Conservation (phyloP, 306 rosid genomes). For the Elaeagnus macrophylla region DNA sequence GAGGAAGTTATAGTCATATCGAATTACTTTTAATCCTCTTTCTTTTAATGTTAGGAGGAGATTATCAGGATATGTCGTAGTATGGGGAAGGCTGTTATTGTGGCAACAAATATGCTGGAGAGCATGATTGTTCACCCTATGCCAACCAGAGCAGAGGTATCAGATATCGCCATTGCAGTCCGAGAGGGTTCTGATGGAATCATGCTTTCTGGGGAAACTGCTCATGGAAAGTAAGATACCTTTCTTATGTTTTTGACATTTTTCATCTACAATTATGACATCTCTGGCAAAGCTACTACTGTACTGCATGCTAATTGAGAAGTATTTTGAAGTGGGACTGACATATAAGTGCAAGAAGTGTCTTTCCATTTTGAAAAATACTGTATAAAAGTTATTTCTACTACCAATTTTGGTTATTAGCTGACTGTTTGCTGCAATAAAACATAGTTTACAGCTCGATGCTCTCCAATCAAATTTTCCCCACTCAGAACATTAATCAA, state of each 20-base stretch:
- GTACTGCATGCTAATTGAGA: background rate
- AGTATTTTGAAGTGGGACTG: no score
- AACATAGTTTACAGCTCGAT: background rate
- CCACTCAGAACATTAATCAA: background rate
- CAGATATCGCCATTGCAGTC: conserved; percentile 98
- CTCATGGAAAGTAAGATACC: conserved; percentile 88
- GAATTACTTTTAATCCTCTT: background rate
- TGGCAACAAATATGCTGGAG: conserved; percentile 97
- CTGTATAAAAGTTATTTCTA: no score
- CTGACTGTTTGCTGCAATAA: no score
- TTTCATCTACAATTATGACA: background rate
- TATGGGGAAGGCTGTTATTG: conserved; percentile 99
- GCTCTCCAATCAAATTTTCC: conserved; percentile 1
- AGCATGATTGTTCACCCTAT: conserved; percentile 99
- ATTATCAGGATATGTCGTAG: conserved; percentile 79
- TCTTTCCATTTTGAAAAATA: no score
- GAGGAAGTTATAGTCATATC: conserved; percentile 3
- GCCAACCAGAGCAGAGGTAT: conserved; percentile 97
- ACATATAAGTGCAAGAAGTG: no score
- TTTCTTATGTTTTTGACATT: background rate
- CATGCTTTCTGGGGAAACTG: conserved; percentile 99
- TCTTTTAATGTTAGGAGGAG: conserved; percentile 56
- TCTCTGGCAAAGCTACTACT: background rate
- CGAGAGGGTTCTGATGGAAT: conserved; percentile 96
- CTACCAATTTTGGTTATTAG: no score